Evolutionary conservation across 352 stramenopile genomes (phyloP), one percentile per base, ranked within the genome.

Genomic region (Halophytophthora batemanensis): DNA sequence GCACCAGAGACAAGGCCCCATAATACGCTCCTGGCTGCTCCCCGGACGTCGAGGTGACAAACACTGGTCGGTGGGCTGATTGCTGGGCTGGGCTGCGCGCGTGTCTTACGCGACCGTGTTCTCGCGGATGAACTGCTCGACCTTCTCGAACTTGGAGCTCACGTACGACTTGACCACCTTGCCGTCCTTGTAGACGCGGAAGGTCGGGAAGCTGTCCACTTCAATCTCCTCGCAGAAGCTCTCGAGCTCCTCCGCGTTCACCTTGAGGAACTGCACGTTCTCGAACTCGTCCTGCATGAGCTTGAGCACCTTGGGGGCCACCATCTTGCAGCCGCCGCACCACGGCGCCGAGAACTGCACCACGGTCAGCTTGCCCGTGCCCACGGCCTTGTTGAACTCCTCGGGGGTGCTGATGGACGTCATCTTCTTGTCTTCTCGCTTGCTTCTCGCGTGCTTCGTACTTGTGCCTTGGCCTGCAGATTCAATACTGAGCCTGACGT

Each of bases 81-180:
- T 8, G 25, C 25, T 31, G 25, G 25, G 25, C 25, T 8, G 25
- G 25, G 25, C 25, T 8, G 25, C 25, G 25, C 8, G 25, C 25
- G 25, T 4, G 25, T 4, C 25, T 31, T 31, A 31, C 25, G 25
- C 25, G 25, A 8, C 25, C 25, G 25, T 37, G 45, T 83, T 65
- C 54, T 76, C 62, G 37, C 71, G 76, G 53, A 90, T 76, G 51
- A 92, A 86, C 51, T 85, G 64, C 56, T 89, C 81, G 28, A 89
- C 74, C 66, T 92, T 89, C 36, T 92, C 82, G 44, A 71, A 66
- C 67, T 90, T 90, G 62, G 78, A 87, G 66, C 82, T 79, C 50
- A 77, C 78, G 67, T 92, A 92, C 23, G 86, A 79, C 22, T 63
- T 71, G 2, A 81, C 45, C 33, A 89, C 49, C 53, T 87, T 62